Percentiles rank a stretch among this genome's conserved stretches.
These are phyloP conservation scores for Vachellia pachyceras DNA, from an alignment of 306 rosid genomes.

Conservation along the genomic window DNA sequence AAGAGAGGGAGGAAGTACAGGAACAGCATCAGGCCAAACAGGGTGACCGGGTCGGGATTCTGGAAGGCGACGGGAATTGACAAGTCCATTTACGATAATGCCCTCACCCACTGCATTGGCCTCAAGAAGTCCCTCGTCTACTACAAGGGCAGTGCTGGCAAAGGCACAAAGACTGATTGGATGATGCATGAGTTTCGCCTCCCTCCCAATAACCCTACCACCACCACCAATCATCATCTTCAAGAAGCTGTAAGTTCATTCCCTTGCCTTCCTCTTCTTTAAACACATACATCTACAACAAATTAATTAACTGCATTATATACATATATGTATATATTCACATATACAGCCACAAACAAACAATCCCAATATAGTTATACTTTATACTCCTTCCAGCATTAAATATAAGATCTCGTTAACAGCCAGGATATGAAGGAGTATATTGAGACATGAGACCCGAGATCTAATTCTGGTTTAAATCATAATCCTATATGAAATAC, in stretches of 20 bases:
- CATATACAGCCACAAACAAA: too few species aligned
- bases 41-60: background rate
- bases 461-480: too few species aligned
- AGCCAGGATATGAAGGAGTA: too few species aligned
- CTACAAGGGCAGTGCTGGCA: constrained; percentile 4
- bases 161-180: constrained; percentile 6
- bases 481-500: too few species aligned
- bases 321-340: too few species aligned
- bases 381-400: too few species aligned
- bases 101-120: background rate
- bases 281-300: too few species aligned
- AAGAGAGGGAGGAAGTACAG: constrained; percentile 8
- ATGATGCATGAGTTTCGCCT: constrained; percentile 20
- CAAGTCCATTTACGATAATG: background rate
- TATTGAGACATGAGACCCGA: too few species aligned
- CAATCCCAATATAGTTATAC: too few species aligned
- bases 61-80: background rate
- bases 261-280: too few species aligned
- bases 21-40: constrained; percentile 14
- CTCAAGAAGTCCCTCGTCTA: background rate
- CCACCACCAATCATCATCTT: background rate
- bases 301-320: too few species aligned
- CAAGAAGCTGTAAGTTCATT: background rate
- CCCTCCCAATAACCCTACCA: background rate
- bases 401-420: too few species aligned